These are phyloP conservation scores for Suillus alpinus DNA, from an alignment of 768 basidiomycete species.

Conservation along the genomic window DNA sequence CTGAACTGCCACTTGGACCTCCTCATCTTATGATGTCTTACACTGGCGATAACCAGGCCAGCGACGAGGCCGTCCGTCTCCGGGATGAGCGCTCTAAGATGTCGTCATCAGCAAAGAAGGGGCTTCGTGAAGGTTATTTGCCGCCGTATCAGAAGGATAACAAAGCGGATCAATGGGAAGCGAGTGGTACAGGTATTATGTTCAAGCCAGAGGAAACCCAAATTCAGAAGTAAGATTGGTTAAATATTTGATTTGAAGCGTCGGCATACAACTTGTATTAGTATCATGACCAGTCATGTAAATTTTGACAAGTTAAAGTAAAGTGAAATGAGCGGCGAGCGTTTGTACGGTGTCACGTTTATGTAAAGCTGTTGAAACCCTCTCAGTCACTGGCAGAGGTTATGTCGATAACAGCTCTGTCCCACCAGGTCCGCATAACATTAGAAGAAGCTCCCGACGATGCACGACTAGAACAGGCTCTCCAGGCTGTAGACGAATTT, in stretches of 20 bases:
- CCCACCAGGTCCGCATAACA: constrained; percentile 54
- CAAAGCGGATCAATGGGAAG: constrained; percentile 38
- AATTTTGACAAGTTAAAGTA: not conserved
- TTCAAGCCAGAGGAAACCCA: constrained; percentile 32
- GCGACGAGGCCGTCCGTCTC: constrained; percentile 24
- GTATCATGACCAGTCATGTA: not conserved
- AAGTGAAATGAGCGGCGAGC: not conserved
- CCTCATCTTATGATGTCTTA: constrained; percentile 48
- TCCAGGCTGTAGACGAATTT: constrained; percentile 53
- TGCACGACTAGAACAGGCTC: constrained; percentile 46
- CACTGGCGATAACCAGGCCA: constrained; percentile 36
- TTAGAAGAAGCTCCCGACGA: constrained; percentile 55
- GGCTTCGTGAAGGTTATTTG: constrained; percentile 36
- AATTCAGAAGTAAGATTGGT: constrained; percentile 7
- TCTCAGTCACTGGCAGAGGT: not conserved
- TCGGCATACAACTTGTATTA: not conserved
- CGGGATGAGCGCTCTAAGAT: constrained; percentile 35
- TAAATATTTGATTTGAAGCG: not conserved
- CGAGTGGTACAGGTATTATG: constrained; percentile 30
- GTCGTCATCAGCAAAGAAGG: constrained; percentile 32
- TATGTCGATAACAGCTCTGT: constrained; percentile 38
- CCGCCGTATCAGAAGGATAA: constrained; percentile 34
- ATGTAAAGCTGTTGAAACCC: not conserved
- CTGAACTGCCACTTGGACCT: constrained; percentile 43
- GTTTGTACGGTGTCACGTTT: not conserved